These are phyloP conservation scores for Ogataea methylovora DNA, from an alignment of 805 yeast genomes.

Conservation along the genomic window DNA sequence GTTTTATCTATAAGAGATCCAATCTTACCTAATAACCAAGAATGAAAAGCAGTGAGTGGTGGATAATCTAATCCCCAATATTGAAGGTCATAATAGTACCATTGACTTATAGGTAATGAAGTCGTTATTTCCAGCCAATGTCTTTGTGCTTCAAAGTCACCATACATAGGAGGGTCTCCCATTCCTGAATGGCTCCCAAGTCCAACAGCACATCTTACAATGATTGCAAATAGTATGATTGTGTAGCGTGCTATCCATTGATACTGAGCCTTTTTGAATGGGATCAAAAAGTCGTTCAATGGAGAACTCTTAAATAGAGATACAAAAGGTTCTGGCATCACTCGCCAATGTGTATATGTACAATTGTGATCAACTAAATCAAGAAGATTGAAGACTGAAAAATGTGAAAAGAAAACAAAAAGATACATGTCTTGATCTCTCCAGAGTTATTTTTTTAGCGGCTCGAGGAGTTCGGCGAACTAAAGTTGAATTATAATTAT, in stretches of 20 bases:
- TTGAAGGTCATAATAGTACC: constrained; percentile 86
- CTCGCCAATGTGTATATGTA: too few species aligned
- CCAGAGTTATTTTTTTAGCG: too few species aligned
- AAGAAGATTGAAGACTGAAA: too few species aligned
- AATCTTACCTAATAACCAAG: constrained; percentile 67
- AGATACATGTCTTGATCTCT: too few species aligned
- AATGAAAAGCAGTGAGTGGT: constrained; percentile 91
- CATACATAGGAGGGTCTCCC: constrained; percentile 68
- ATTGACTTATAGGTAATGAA: constrained; percentile 59
- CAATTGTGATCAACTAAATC: too few species aligned
- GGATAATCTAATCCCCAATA: constrained; percentile 99
- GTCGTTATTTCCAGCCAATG: constrained; percentile 95
- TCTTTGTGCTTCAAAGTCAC: constrained; percentile 97
- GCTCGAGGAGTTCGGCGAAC: too few species aligned
- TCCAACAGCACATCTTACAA: constrained; percentile 79
- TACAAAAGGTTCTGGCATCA: too few species aligned
- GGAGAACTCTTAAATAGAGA: constrained; percentile 45
- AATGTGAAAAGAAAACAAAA: too few species aligned
- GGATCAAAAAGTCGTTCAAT: constrained; percentile 65
- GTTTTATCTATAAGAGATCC: constrained; percentile 54
- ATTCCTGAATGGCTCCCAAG: constrained; percentile 82
- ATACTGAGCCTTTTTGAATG: constrained; percentile 72
- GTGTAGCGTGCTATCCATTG: constrained; percentile 89
- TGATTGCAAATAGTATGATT: constrained; percentile 61
- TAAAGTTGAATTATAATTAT: too few species aligned